Evolutionary conservation across 345 rosid species (phyloP).

Genomic region (Moricandia moricandioides): DNA sequence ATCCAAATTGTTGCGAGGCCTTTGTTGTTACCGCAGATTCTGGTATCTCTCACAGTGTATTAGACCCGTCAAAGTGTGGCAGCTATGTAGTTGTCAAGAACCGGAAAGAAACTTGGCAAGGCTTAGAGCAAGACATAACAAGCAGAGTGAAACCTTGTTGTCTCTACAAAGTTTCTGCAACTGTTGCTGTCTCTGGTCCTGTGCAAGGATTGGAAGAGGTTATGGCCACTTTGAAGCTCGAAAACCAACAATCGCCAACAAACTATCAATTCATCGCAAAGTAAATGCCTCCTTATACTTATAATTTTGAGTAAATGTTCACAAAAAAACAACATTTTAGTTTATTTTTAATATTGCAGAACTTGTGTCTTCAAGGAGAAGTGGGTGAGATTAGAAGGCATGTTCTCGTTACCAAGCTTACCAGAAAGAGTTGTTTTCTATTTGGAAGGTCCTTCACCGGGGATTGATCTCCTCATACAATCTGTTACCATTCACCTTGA

Average conservation of each 20-base stretch:
- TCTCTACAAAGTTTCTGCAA: conserved; percentile 61
- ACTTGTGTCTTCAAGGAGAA: conserved; percentile 57
- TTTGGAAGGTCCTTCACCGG: conserved; percentile 87
- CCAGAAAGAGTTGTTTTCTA: conserved; percentile 69
- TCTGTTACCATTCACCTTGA: conserved; percentile 58
- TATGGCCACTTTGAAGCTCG: conserved; percentile 74
- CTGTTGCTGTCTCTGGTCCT: conserved; percentile 62
- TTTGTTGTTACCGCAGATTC: conserved; percentile 52
- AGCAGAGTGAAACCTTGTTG: conserved; percentile 51
- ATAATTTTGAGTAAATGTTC: conserved; percentile 37
- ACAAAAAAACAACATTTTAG: conserved; percentile 33
- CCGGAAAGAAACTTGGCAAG: conserved; percentile 87
- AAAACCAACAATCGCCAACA: conserved; percentile 47
- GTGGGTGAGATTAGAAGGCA: conserved; percentile 83
- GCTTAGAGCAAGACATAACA: conserved; percentile 90
- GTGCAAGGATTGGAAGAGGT: conserved; percentile 63
- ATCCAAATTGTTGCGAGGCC: conserved; percentile 70
- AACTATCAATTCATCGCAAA: conserved; percentile 65
- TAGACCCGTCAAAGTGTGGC: conserved; percentile 38
- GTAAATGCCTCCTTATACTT: conserved; percentile 37
- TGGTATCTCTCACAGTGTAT: conserved; percentile 45
- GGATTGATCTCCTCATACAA: conserved; percentile 61
- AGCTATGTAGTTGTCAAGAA: conserved; percentile 57
- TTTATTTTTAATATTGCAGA: conserved; percentile 49
- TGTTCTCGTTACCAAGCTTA: conserved; percentile 58